A percentile compares a stretch with the other conserved stretches of the same genome.
phyloP scores from a whole-genome alignment of 2,329 filamentous ascomycete species.

The Celoporthe dispersa region DNA sequence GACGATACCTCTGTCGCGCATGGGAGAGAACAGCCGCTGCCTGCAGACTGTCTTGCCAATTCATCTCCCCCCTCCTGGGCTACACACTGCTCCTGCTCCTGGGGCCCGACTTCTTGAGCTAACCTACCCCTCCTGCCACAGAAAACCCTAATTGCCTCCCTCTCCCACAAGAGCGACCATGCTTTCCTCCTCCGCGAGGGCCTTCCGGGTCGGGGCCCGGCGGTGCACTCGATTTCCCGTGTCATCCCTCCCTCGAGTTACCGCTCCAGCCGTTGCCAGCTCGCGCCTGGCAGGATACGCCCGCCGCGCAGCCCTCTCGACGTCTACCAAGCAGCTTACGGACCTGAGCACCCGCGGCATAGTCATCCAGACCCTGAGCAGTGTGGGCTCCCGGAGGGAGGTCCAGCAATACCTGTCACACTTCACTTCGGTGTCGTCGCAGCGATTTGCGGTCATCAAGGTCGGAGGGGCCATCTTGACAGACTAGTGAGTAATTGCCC shows the following conservation, averaged over 20 bases:
- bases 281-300: constrained; percentile 30
- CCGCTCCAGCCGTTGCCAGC: constrained; percentile 22
- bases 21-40: background rate
- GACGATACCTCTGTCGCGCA: background rate
- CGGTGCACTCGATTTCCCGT: constrained; percentile 41
- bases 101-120: background rate
- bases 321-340: constrained; percentile 40
- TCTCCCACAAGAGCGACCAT: constrained; percentile 36
- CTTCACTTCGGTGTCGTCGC: constrained; percentile 94
- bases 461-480: constrained; percentile 95
- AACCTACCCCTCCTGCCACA: background rate
- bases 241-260: constrained; percentile 16
- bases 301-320: constrained; percentile 39
- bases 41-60: background rate
- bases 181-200: constrained; percentile 47
- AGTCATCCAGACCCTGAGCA: constrained; percentile 88
- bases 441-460: constrained; percentile 98
- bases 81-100: background rate
- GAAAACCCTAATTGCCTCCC: background rate
- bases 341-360: constrained; percentile 74
- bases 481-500: constrained; percentile 60
- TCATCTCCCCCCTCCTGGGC: background rate
- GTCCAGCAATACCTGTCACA: constrained; percentile 97
- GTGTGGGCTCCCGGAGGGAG: constrained; percentile 94
- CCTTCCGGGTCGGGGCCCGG: constrained; percentile 50